Percentiles rank a stretch among this genome's conserved stretches.
Conservation (phyloP, 352 stramenopile genomes). For the Globisporangium viniferum region DNA sequence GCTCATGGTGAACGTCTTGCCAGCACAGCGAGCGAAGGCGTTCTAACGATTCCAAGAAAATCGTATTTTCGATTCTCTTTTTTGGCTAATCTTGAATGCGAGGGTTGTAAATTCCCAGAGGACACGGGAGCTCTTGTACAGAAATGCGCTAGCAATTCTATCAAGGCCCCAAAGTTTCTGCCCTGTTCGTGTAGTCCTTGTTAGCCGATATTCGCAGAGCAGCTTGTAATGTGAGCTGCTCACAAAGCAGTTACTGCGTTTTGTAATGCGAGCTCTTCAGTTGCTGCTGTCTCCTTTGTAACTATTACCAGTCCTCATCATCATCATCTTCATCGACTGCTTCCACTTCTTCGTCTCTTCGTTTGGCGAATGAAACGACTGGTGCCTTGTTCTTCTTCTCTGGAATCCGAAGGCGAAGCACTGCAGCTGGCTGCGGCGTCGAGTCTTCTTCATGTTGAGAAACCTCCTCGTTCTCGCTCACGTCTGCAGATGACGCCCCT, state of each 20-base stretch:
- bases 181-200: too few species aligned
- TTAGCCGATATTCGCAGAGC: too few species aligned
- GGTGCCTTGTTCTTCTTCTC: background rate
- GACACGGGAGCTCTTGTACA: too few species aligned
- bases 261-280: too few species aligned
- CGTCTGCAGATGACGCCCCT: background rate
- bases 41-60: too few species aligned
- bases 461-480: conserved; percentile 18
- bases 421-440: conserved; percentile 4
- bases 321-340: conserved; percentile 17
- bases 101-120: too few species aligned
- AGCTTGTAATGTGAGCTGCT: too few species aligned
- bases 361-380: background rate
- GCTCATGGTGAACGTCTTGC: conserved; percentile 5
- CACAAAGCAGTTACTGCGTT: too few species aligned
- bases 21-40: background rate
- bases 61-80: too few species aligned
- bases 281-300: background rate
- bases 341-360: background rate
- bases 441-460: background rate
- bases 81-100: too few species aligned
- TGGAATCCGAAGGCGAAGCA: background rate
- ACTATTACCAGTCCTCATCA: conserved; percentile 15
- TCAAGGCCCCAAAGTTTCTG: too few species aligned
- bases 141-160: too few species aligned